Evolutionary conservation across 441 rosid genomes (phyloP).

Genomic region (Jatropha podagrica): DNA sequence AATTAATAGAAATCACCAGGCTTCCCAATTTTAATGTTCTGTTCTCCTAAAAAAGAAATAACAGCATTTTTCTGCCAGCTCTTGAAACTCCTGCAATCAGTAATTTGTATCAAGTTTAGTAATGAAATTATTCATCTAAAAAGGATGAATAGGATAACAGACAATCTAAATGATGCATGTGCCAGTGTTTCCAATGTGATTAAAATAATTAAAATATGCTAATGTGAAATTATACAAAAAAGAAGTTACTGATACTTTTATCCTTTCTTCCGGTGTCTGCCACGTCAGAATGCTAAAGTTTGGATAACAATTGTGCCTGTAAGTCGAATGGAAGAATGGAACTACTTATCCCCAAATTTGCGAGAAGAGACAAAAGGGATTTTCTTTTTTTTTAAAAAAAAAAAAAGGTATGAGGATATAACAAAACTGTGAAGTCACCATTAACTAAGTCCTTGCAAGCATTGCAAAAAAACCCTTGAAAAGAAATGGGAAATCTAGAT

Average conservation of each 20-base stretch:
- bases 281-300: not conserved
- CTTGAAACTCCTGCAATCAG: slow-evolving; percentile 78
- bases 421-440: no score
- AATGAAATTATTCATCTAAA: not conserved
- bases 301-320: not conserved
- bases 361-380: no score
- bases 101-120: slow-evolving; percentile 11
- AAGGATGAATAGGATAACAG: not conserved
- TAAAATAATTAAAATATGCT: no score
- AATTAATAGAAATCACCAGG: slow-evolving; percentile 59
- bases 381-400: no score
- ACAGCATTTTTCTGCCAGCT: slow-evolving; percentile 89
- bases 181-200: not conserved
- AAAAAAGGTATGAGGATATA: no score
- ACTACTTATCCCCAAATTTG: no score
- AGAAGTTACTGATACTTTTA: not conserved
- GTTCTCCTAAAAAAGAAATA: slow-evolving; percentile 56
- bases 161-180: not conserved
- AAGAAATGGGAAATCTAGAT: not conserved
- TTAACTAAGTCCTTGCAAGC: no score
- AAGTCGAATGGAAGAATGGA: no score
- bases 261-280: not conserved
- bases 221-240: no score
- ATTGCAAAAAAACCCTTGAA: not conserved
- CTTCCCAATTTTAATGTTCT: slow-evolving; percentile 68